phyloP scores from a whole-genome alignment of 2,329 filamentous ascomycete species.

The Fusarium sp. region DNA sequence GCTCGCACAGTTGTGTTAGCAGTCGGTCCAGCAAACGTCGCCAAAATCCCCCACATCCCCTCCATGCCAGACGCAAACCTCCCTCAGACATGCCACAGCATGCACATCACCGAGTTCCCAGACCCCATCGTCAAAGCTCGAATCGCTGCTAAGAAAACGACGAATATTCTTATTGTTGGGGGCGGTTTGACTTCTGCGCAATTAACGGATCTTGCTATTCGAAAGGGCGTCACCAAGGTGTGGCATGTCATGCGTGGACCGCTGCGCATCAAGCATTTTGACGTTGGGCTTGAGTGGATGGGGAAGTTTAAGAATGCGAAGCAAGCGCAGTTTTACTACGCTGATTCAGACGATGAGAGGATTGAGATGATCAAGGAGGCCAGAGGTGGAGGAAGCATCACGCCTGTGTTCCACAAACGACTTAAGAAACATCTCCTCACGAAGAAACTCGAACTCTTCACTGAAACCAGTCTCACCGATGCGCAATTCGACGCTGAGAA shows the following conservation, averaged over 20 bases:
- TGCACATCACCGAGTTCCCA: slow-evolving; percentile 68
- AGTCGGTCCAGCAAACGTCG: slow-evolving; percentile 72
- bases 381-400: slow-evolving; percentile 79
- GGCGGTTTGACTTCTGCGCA: slow-evolving; percentile 82
- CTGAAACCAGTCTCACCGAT: slow-evolving; percentile 62
- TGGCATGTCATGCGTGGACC: slow-evolving; percentile 73
- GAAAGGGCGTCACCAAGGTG: slow-evolving; percentile 70
- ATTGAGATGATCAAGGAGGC: slow-evolving; percentile 71
- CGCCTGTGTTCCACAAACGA: slow-evolving; percentile 71
- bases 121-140: slow-evolving; percentile 59
- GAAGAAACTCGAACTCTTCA: slow-evolving; percentile 63
- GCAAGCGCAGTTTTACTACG: slow-evolving; percentile 79
- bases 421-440: slow-evolving; percentile 65
- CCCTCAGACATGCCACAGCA: slow-evolving; percentile 67
- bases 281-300: slow-evolving; percentile 80
- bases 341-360: slow-evolving; percentile 74
- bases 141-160: slow-evolving; percentile 58
- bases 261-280: slow-evolving; percentile 75
- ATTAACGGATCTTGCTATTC: slow-evolving; percentile 71
- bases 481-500: slow-evolving; percentile 57
- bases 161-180: slow-evolving; percentile 74
- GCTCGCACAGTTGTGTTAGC: slow-evolving; percentile 73
- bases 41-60: slow-evolving; percentile 54
- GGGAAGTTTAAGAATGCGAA: slow-evolving; percentile 82
- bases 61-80: slow-evolving; percentile 42